Base-by-base conservation (phyloP, 768 basidiomycete species). In the Polyporus arcularius region DNA sequence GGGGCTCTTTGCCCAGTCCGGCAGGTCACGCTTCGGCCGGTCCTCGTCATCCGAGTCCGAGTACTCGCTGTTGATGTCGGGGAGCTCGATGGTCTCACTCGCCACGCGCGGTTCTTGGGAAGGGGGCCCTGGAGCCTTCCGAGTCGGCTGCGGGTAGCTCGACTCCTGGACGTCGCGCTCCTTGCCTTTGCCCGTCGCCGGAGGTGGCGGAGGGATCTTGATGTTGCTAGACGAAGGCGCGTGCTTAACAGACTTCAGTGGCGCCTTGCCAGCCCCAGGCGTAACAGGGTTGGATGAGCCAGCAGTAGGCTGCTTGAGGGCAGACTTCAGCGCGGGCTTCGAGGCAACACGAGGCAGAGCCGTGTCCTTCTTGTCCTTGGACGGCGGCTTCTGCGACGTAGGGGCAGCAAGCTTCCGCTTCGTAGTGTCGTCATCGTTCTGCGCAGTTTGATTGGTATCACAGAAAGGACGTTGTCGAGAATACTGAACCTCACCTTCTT, bases 1-100 rank as follows among this genome's bases (percentile, higher is more conserved):
- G 11, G 95, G 95, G 28, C 92, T 94, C 71, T 96, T 92, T 1
- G 95, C 93, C 96, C 96, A 98, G 26, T 84, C 79, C 2, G 93
- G 92, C 60, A 88, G 84, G 67, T 88, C 82, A n/a, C 85, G 86
- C 64, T 84, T 80, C 43, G 82, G 81, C 18, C 89, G 85, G 65
- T 88, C 86, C 71, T 96, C 94, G 60, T 69, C 62, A 47, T 94
- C 96, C 4, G 95, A 97, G 74, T 96, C 92, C 5, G 95, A 97
- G 74, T 98, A 98, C 68, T 98, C 96, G 75, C 92, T 94, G 68
- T 94, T 90, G 70, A 97, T 94, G 48, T 98, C 96, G 0, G 96
- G 96, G 16, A 99, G 79, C 68, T 95, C 94, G 67, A 96, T 92
- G 70, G 82, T 86, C 78, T 94, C 90, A 16, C 86, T 71, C 18